Evolutionary conservation across 257 asterid species (phyloP), one percentile per base, ranked within the genome.

Genomic region (Capsicum baccatum): DNA sequence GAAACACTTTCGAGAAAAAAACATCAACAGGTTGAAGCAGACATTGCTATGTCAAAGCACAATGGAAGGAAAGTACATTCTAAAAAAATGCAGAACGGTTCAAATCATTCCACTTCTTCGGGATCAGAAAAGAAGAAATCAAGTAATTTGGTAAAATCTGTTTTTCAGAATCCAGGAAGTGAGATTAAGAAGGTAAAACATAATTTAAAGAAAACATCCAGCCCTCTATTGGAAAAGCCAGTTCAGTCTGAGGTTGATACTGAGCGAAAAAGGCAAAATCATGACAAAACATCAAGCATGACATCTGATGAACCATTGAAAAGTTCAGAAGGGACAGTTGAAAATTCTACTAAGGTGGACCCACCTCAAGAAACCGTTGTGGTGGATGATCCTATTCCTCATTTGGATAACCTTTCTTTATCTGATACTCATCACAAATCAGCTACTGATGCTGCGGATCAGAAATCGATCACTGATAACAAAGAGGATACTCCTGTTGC

Each of bases 111-210:
- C 44, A 71, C 42, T 47, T 55, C 48, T 47, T 55, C 87, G 6
- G 90, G 84, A 64, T 63, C 83, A 56, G 93, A 86, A 84, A 92
- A 88, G 85, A 90, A 80, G 84, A 54, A 79, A 71, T 73, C 83
- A 67, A 89, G 73, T 83, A 86, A 80, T 82, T 83, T 70, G 1
- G 56, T 70, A 58, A 79, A 74, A 83, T 21, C 87, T 8, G 81
- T 58, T 44, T 85, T 68, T 79, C 91, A 86, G 63, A 86, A 85
- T 42, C 89, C 88, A 26, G 85, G 55, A 58, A 86, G 73, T 87
- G 92, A 85, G 63, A 85, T 82, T 17, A 85, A 86, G 85, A 91
- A 84, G 73, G 89, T 83, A 33, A 88, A 86, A 84, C 67, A 35
- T 50, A 86, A 85, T 50, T 8, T 86, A 71, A 90, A 85, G 87